These are phyloP conservation scores for Polysphondylium violaceum DNA, from an alignment of 78 protist species.

Conservation along the genomic window DNA sequence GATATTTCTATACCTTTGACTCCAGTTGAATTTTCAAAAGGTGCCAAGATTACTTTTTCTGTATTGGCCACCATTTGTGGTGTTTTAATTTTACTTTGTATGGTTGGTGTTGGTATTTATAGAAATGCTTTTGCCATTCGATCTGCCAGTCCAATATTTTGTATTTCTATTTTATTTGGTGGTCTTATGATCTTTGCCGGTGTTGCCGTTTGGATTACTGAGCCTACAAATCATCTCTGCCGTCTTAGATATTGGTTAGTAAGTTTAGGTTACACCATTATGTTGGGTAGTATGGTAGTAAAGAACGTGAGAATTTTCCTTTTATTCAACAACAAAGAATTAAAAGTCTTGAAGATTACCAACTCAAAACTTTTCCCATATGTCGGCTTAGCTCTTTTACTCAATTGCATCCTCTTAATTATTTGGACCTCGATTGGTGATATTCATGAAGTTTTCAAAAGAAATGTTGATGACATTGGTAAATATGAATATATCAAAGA, in stretches of 20 bases:
- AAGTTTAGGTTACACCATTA: constrained; percentile 15
- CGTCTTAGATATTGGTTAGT: constrained; percentile 33
- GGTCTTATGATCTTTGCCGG: constrained; percentile 28
- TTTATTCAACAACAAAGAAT: constrained; percentile 34
- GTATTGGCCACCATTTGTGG: not conserved
- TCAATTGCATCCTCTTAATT: not conserved
- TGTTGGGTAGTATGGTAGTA: constrained; percentile 39
- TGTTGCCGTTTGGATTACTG: constrained; percentile 6
- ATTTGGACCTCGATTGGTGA: constrained; percentile 7
- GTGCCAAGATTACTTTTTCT: not conserved
- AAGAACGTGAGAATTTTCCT: constrained; percentile 51
- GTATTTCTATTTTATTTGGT: constrained; percentile 1
- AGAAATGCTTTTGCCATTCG: constrained; percentile 27
- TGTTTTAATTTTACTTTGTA: not conserved
- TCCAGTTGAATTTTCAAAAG: too few relatives aligned
- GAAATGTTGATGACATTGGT: not conserved
- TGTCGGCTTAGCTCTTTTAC: not conserved
- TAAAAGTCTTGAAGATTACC: constrained; percentile 28
- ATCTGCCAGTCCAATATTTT: constrained; percentile 54
- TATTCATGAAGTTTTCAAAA: not conserved
- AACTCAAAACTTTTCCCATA: constrained; percentile 25
- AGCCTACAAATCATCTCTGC: not conserved
- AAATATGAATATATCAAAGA: constrained; percentile 28
- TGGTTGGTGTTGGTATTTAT: not conserved
- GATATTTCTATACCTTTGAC: too few relatives aligned